Percentiles rank a stretch among this genome's conserved stretches.
phyloP scores from a whole-genome alignment of 1,284 basidiomycete species.

The Phellinidium pouzarii region DNA sequence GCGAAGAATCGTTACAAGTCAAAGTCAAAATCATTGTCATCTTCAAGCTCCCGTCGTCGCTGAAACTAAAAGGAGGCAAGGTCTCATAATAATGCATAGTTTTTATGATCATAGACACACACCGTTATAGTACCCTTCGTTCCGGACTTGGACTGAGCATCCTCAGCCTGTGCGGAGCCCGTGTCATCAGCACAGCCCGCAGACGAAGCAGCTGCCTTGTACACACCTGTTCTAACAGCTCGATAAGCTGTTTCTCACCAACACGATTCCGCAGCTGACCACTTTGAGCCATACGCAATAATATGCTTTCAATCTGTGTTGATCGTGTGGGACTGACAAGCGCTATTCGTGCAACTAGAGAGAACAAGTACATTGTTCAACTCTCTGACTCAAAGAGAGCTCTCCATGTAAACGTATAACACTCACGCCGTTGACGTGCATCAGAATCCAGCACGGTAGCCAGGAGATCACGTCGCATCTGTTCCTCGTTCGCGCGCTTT shows the following conservation, averaged over 20 bases:
- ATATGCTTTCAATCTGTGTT: slow-evolving; percentile 77
- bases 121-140: slow-evolving; percentile 27
- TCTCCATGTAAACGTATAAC: not conserved
- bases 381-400: slow-evolving; percentile 4
- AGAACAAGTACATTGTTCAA: not conserved
- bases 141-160: slow-evolving; percentile 23
- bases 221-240: slow-evolving; percentile 84
- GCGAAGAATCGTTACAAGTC: slow-evolving; percentile 9
- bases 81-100: not conserved
- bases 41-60: slow-evolving; percentile 27
- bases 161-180: slow-evolving; percentile 25
- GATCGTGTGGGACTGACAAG: slow-evolving; percentile 89
- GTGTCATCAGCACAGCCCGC: not conserved
- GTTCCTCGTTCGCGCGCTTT: slow-evolving; percentile 59
- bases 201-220: not conserved
- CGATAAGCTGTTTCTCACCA: slow-evolving; percentile 85
- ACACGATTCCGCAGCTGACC: slow-evolving; percentile 88
- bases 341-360: slow-evolving; percentile 80
- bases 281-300: slow-evolving; percentile 86
- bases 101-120: slow-evolving; percentile 11
- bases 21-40: slow-evolving; percentile 30
- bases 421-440: slow-evolving; percentile 87
- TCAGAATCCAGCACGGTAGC: slow-evolving; percentile 82
- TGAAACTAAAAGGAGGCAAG: slow-evolving; percentile 25
- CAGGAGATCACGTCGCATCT: slow-evolving; percentile 75